Percentiles rank a stretch among this genome's conserved stretches.
Conservation (phyloP, 805 yeast genomes). For the Diddensiella santjacobensis region DNA sequence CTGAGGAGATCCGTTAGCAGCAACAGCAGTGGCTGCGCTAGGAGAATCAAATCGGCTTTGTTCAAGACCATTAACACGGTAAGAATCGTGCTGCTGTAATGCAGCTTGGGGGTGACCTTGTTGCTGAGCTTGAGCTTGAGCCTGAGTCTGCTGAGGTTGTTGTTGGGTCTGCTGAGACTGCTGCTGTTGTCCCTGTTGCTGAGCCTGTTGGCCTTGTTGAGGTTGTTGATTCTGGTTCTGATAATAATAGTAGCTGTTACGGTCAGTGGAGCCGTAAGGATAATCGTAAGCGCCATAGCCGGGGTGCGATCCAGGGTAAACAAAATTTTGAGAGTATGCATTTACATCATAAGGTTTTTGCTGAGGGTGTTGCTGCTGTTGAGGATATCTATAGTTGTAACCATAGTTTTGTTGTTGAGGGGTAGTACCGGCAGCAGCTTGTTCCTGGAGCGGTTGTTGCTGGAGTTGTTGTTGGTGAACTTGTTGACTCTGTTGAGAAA, state of each 20-base stretch:
- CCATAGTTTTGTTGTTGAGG: slow-evolving; percentile 20
- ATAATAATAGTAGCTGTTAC: slow-evolving; percentile 20
- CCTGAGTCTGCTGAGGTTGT: slow-evolving; percentile 26
- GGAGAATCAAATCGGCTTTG: slow-evolving; percentile 10
- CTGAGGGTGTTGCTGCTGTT: slow-evolving; percentile 23
- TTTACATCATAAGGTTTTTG: slow-evolving; percentile 15
- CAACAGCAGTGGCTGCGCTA: slow-evolving; percentile 13
- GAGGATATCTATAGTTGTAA: slow-evolving; percentile 19
- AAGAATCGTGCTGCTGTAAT: slow-evolving; percentile 25
- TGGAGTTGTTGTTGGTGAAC: slow-evolving; percentile 18
- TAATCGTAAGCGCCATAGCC: slow-evolving; percentile 21
- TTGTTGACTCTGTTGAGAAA: slow-evolving; percentile 4
- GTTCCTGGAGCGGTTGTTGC: slow-evolving; percentile 20
- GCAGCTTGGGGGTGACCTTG: slow-evolving; percentile 21
- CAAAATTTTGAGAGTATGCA: slow-evolving; percentile 18
- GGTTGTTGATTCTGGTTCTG: slow-evolving; percentile 23
- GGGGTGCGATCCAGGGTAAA: slow-evolving; percentile 24
- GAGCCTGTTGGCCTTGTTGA: slow-evolving; percentile 12
- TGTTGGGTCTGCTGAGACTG: slow-evolving; percentile 14
- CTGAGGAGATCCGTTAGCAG: slow-evolving; percentile 15
- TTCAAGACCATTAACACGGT: slow-evolving; percentile 23
- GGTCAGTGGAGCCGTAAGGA: slow-evolving; percentile 20
- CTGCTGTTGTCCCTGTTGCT: slow-evolving; percentile 10
- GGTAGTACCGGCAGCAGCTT: slow-evolving; percentile 9
- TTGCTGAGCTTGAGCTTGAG: slow-evolving; percentile 16